Conservation (phyloP, 305 asterid genomes). For the Solanum hybrid region DNA sequence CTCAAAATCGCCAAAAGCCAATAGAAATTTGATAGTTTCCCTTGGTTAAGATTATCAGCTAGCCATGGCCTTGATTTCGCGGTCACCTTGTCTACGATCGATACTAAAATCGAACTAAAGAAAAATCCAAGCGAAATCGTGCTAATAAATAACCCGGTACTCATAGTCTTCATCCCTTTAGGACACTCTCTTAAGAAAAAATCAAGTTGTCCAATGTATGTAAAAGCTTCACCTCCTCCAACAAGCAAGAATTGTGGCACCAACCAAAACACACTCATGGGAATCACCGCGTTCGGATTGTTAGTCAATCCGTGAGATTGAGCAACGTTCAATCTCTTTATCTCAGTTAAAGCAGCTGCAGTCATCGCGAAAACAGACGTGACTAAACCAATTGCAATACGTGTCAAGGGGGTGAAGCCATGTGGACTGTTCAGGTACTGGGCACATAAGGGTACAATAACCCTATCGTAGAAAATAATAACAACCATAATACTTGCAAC, state of each 20-base stretch:
- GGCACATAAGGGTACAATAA: conserved; percentile 38
- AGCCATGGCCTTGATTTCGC: conserved; percentile 36
- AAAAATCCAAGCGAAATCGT: conserved; percentile 67
- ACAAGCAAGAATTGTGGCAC: conserved; percentile 59
- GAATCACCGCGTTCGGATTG: conserved; percentile 18
- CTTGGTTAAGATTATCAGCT: conserved; percentile 57
- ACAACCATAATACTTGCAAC: conserved; percentile 45
- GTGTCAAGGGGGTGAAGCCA: conserved; percentile 59
- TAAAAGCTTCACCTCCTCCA: conserved; percentile 80
- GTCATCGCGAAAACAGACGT: conserved; percentile 45
- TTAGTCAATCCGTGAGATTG: conserved; percentile 25
- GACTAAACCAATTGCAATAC: conserved; percentile 42
- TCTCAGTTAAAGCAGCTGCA: conserved; percentile 47
- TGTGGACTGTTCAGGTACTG: conserved; percentile 27
- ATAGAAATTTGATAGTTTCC: conserved; percentile 53
- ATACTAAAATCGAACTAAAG: conserved; percentile 53
- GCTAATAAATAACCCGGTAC: conserved; percentile 61
- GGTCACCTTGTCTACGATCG: conserved; percentile 44
- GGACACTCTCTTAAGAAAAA: conserved; percentile 77
- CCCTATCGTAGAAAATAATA: conserved; percentile 46
- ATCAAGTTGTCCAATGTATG: conserved; percentile 82
- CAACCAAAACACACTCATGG: conserved; percentile 54
- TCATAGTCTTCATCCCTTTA: conserved; percentile 74
- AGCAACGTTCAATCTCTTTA: conserved; percentile 38
- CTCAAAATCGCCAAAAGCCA: conserved; percentile 60